These are phyloP conservation scores for Termitomyces sp. DNA, from an alignment of 768 basidiomycete species.

Conservation along the genomic window DNA sequence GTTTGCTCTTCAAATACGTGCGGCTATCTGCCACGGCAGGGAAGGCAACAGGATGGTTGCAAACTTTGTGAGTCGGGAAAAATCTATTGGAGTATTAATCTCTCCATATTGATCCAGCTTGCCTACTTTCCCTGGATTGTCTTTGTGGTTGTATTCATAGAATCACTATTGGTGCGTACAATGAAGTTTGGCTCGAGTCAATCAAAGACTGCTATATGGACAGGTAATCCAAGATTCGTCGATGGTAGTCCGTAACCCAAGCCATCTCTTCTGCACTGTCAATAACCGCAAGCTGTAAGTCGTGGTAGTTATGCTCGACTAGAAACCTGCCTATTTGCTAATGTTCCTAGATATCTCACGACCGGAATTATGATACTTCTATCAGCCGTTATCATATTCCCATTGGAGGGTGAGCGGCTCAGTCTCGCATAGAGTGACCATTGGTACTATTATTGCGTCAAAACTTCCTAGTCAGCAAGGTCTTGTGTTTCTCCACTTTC, in stretches of 20 bases:
- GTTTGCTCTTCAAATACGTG: conserved; percentile 2
- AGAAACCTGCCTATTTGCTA: neutral
- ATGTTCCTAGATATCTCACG: neutral
- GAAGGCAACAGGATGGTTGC: neutral
- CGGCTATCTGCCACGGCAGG: neutral
- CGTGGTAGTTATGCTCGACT: neutral
- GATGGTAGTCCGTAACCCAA: neutral
- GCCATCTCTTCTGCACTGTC: neutral
- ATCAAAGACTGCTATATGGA: neutral
- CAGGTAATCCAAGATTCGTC: neutral
- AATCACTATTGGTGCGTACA: neutral
- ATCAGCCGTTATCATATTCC: neutral
- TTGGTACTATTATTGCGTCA: neutral
- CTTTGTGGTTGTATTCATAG: neutral
- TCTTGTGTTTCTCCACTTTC: neutral
- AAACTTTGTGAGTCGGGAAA: neutral
- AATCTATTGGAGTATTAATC: neutral
- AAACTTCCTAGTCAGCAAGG: neutral
- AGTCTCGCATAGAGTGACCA: no score
- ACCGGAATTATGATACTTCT: neutral
- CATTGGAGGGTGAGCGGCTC: neutral
- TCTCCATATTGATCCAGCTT: neutral
- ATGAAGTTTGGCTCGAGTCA: neutral
- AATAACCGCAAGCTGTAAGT: neutral
- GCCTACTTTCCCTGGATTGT: conserved; percentile 1